A percentile compares a stretch with the other conserved stretches of the same genome.
Evolutionary conservation across 768 basidiomycete species (phyloP).

Genomic region (Calvatia gigantea): DNA sequence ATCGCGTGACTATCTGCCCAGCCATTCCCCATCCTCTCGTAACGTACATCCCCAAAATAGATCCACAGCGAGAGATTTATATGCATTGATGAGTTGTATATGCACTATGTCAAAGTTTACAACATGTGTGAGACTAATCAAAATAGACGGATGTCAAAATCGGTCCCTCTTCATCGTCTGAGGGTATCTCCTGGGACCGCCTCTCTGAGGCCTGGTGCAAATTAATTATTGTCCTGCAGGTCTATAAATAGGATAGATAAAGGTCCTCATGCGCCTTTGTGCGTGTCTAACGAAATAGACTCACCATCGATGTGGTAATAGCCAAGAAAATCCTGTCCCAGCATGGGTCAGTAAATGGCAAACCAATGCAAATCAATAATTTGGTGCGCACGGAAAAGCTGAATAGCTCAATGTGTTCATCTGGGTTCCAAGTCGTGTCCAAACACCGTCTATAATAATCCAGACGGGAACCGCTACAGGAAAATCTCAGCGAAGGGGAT

Average conservation of each 20-base stretch:
- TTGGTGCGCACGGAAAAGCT: constrained; percentile 12
- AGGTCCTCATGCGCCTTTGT: background rate
- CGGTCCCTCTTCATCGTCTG: background rate
- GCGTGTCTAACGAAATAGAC: background rate
- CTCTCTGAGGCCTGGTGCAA: constrained; percentile 4
- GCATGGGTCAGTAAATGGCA: background rate
- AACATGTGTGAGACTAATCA: background rate
- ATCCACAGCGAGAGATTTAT: too few relatives aligned
- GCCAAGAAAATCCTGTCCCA: constrained; percentile 3
- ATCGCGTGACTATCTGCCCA: too few relatives aligned
- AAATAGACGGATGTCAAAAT: background rate
- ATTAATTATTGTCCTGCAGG: constrained; percentile 11
- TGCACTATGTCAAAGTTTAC: too few relatives aligned
- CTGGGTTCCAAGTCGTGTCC: background rate
- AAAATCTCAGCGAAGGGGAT: background rate
- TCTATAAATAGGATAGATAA: background rate
- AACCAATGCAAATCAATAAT: background rate
- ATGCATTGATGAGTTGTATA: too few relatives aligned
- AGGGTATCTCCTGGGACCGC: background rate
- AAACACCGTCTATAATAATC: background rate
- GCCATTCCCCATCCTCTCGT: too few relatives aligned
- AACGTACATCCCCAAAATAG: too few relatives aligned
- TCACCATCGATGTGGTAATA: constrained; percentile 12
- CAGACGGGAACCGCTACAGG: background rate
- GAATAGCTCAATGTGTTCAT: background rate